Base-by-base conservation (phyloP, 2,329 filamentous ascomycete species). In the Penicillium sp. region DNA sequence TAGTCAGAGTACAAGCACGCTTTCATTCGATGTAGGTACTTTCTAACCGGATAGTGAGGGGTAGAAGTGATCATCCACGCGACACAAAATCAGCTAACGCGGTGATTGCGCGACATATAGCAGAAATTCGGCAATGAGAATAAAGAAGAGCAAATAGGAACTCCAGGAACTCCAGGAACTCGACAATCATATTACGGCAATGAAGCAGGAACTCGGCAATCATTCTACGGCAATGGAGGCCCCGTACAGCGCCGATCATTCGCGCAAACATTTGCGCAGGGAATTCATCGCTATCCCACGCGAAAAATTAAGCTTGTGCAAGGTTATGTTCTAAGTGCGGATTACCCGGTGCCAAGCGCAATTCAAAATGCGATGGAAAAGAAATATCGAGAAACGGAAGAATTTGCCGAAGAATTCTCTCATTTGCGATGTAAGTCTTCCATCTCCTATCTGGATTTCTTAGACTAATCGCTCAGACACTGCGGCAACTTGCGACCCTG, bases 401-500 rank as follows among this genome's bases (percentile, higher is more conserved):
- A 54, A 8, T 48, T 42, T 25, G 29, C 31, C 3, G 57, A 59
- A n/a, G 57, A 59, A 21, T 56, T 59, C 42, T 56, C 57, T n/a
- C 50, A 56, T 26, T 26, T 59, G 26, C 33, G 57, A 44, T 59
- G 57, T 59, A 14, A 45, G 53, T 53, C 16, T 29, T 25, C 7
- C 27, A 16, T 25, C 10, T 2, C 9, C 29, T 10, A 25, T 26
- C 21, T 27, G 21, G 5, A 37, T n/a, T 21, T n/a, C 5, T 16
- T 16, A 8, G 7, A 27, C 55, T 58, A 37, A 58, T 47, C 50
- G 21, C 39, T 2, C 21, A 59, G 57, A 59, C 13, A 59, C 57
- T 8, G 57, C 57, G n/a, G 57, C 53, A 5, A 59, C 57, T 16
- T 59, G 57, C 42, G 57, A 59, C 25, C 57, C 57, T 8, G 57